A percentile compares a stretch with the other conserved stretches of the same genome.
Conservation (phyloP, 2,329 filamentous ascomycete genomes). For the Shiraia sp. region DNA sequence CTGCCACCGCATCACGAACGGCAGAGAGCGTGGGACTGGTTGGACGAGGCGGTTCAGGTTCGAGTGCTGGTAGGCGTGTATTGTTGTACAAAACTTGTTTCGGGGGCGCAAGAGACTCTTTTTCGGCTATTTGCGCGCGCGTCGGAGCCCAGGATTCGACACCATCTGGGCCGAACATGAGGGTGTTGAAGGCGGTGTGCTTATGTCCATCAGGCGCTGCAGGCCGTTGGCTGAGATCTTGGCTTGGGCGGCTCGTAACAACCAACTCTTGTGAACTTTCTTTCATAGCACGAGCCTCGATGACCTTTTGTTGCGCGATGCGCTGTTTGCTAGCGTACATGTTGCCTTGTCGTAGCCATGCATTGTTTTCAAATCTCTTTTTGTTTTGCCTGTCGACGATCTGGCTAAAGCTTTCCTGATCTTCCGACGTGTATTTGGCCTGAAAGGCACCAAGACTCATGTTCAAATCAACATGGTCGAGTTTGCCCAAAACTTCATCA, state of each 20-base stretch:
- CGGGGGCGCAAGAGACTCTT: conserved; percentile 71
- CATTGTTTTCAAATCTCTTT: conserved; percentile 80
- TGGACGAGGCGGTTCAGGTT: conserved; percentile 53
- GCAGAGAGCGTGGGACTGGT: conserved; percentile 83
- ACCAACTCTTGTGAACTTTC: conserved; percentile 22
- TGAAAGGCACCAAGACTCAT: conserved; percentile 87
- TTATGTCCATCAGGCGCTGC: conserved; percentile 78
- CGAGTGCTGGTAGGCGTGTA: conserved; percentile 70
- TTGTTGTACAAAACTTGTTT: conserved; percentile 80
- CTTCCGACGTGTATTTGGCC: conserved; percentile 91
- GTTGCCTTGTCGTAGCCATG: conserved; percentile 87
- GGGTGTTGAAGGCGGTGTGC: conserved; percentile 70
- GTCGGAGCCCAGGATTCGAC: conserved; percentile 62
- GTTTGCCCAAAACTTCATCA: conserved; percentile 43
- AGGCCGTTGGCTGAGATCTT: conserved; percentile 70
- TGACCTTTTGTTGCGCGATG: conserved; percentile 71
- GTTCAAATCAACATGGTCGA: conserved; percentile 67
- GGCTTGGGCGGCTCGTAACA: conserved; percentile 60
- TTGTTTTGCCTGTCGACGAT: conserved; percentile 89
- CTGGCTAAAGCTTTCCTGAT: conserved; percentile 96
- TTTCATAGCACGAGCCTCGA: conserved; percentile 61
- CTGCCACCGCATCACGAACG: conserved; percentile 79
- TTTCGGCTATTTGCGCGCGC: conserved; percentile 68
- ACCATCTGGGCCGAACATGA: conserved; percentile 83
- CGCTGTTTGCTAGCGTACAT: conserved; percentile 71